These are phyloP conservation scores for Aspergillus affinis DNA, from an alignment of 495 filamentous ascomycete species.

Conservation along the genomic window DNA sequence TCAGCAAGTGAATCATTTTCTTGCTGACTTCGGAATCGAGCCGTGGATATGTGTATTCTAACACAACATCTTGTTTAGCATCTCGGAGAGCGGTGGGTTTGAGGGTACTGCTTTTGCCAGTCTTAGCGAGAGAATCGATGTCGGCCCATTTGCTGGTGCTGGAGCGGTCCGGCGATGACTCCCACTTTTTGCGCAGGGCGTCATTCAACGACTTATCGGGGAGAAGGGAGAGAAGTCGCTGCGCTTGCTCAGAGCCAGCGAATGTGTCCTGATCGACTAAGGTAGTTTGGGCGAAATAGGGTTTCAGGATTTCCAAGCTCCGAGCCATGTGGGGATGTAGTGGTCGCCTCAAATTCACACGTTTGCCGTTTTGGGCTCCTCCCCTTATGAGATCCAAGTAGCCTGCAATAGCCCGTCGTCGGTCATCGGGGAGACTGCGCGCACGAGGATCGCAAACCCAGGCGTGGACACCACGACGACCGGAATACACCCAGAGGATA, in stretches of 20 bases:
- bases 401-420: conserved; percentile 75
- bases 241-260: conserved; percentile 60
- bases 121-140: conserved; percentile 80
- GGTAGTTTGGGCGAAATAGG: conserved; percentile 77
- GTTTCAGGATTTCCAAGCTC: conserved; percentile 77
- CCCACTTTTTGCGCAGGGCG: conserved; percentile 85
- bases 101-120: conserved; percentile 62
- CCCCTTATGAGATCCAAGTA: conserved; percentile 88
- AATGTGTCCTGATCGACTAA: conserved; percentile 87
- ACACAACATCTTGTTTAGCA: conserved; percentile 87
- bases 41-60: conserved; percentile 98
- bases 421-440: conserved; percentile 76
- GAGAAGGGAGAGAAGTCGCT: conserved; percentile 73
- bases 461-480: conserved; percentile 92
- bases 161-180: conserved; percentile 70
- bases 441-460: conserved; percentile 97
- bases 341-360: conserved; percentile 80
- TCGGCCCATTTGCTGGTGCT: conserved; percentile 87
- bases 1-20: conserved; percentile 95
- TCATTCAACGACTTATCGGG: conserved; percentile 74
- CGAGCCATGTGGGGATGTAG: conserved; percentile 87
- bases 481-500: conserved; percentile 97
- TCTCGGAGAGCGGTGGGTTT: conserved; percentile 70
- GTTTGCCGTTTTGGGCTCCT: conserved; percentile 80
- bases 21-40: conserved; percentile 96